phyloP scores from a whole-genome alignment of 2,329 filamentous ascomycete genomes.

The Colletotrichum sp. region DNA sequence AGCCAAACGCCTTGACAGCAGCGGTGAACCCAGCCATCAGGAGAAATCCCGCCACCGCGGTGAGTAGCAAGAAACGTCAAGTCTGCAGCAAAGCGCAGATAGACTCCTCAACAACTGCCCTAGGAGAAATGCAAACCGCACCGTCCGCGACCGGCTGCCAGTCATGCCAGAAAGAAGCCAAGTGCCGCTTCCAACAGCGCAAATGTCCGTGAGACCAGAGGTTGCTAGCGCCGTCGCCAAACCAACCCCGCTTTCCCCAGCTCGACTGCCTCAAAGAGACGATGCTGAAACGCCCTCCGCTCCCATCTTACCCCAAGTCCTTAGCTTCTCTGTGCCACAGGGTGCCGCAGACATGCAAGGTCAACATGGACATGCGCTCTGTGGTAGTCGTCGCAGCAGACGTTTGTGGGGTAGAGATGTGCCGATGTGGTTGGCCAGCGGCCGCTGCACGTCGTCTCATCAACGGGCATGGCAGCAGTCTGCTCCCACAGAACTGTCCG shows the following conservation, averaged over 20 bases:
- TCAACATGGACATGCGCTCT: not conserved
- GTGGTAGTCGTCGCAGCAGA: constrained; percentile 1
- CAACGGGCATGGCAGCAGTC: constrained; percentile 10
- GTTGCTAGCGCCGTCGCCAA: not conserved
- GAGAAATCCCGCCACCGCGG: not conserved
- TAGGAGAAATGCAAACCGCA: not conserved
- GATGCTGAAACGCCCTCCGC: constrained; percentile 13
- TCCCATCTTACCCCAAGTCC: not conserved
- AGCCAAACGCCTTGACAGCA: constrained; percentile 6
- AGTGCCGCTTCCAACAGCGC: not conserved
- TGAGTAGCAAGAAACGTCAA: not conserved
- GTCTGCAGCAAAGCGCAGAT: not conserved
- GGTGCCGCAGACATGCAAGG: constrained; percentile 1
- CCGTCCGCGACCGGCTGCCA: not conserved
- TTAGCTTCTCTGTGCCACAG: constrained; percentile 4
- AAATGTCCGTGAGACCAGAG: not conserved
- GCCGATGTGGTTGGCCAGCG: not conserved
- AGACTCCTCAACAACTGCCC: not conserved
- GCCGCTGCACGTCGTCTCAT: constrained; percentile 13
- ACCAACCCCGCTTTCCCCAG: constrained; percentile 8
- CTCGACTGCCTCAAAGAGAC: not conserved
- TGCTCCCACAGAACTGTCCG: not conserved
- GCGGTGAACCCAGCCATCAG: constrained; percentile 12
- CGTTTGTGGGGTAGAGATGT: constrained; percentile 10
- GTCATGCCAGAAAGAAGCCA: not conserved